Evolutionary conservation across 768 basidiomycete species (phyloP).

Genomic region (Pholiota microspora): DNA sequence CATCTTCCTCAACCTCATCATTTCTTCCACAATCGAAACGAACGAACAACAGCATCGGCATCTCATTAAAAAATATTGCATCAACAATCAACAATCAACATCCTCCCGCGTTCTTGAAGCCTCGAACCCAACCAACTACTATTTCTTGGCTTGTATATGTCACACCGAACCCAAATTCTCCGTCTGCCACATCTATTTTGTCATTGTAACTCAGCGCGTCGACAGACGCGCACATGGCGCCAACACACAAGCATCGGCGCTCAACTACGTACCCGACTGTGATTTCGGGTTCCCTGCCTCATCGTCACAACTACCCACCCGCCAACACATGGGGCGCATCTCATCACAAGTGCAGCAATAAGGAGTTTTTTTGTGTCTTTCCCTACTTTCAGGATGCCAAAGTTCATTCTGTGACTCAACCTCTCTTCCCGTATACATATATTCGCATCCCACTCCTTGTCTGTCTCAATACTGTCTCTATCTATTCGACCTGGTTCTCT

Average conservation of each 20-base stretch:
- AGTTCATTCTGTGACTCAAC: background rate
- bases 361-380: no score
- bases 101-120: background rate
- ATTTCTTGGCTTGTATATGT: background rate
- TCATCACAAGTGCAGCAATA: background rate
- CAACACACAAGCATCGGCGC: background rate
- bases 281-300: background rate
- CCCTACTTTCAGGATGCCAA: no score
- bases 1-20: conserved; percentile 9
- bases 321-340: background rate
- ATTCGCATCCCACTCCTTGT: conserved; percentile 2
- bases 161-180: background rate
- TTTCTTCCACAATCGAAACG: no score
- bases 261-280: background rate
- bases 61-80: background rate
- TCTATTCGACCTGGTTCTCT: conserved; percentile 1
- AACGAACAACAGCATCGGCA: background rate
- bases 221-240: background rate
- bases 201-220: background rate
- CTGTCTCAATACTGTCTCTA: conserved; percentile 3
- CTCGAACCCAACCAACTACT: background rate
- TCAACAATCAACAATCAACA: no score
- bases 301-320: background rate
- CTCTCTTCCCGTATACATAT: conserved; percentile 2
- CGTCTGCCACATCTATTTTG: background rate